Evolutionary conservation across 441 rosid species (phyloP).

Genomic region (Flueggea neowawraea): DNA sequence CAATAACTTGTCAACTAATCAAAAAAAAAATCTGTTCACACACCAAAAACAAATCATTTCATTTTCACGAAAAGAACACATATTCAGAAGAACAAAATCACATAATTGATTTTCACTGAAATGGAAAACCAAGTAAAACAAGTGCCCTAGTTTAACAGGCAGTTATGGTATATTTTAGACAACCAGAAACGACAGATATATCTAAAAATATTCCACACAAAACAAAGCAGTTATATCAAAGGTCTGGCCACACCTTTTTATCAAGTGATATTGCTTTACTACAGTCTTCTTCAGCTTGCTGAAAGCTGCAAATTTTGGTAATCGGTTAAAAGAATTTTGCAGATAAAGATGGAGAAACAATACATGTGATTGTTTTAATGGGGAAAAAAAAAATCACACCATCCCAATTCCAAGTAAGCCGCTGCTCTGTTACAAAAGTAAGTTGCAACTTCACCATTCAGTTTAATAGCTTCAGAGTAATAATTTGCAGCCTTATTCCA

Average conservation of each 20-base stretch:
- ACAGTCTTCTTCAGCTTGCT: constrained; percentile 93
- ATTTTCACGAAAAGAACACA: too few relatives aligned
- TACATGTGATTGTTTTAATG: neutral
- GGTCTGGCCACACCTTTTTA: constrained; percentile 51
- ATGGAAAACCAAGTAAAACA: too few relatives aligned
- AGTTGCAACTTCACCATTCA: constrained; percentile 69
- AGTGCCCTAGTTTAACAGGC: too few relatives aligned
- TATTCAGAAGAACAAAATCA: too few relatives aligned
- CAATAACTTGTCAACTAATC: too few relatives aligned
- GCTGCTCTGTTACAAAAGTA: constrained; percentile 86
- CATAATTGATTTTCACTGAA: too few relatives aligned
- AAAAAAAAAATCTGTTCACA: too few relatives aligned
- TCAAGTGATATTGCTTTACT: constrained; percentile 70
- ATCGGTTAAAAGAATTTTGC: neutral
- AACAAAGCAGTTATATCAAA: constrained; percentile 1
- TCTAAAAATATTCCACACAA: neutral
- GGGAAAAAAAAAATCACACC: constrained; percentile 40
- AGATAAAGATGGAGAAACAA: neutral
- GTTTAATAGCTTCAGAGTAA: constrained; percentile 84
- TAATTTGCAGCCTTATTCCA: constrained; percentile 84
- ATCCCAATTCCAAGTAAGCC: constrained; percentile 76
- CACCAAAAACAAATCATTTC: too few relatives aligned
- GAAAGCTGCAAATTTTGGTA: constrained; percentile 51
- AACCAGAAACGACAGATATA: neutral
- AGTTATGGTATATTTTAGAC: neutral